phyloP scores from a whole-genome alignment of 2,329 filamentous ascomycete genomes.

The Aspergillus sp. region DNA sequence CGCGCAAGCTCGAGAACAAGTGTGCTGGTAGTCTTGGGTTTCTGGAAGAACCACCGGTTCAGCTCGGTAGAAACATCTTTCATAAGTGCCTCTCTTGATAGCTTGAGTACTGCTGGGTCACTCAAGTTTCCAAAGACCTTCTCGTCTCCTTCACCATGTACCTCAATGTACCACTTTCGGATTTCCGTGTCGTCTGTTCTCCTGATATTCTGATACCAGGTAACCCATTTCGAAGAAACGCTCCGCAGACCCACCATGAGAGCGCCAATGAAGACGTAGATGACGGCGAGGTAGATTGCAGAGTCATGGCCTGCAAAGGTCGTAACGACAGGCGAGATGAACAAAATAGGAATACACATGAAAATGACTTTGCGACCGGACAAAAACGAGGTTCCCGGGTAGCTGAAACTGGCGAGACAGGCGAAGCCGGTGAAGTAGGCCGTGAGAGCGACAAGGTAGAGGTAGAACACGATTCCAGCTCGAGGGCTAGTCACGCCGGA shows the following conservation, averaged over 20 bases:
- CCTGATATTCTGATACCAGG: constrained; percentile 54
- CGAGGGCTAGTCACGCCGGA: constrained; percentile 49
- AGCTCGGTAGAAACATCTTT: constrained; percentile 52
- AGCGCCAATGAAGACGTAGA: constrained; percentile 58
- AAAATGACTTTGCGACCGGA: constrained; percentile 64
- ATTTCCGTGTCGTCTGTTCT: constrained; percentile 45
- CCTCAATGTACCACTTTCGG: constrained; percentile 44
- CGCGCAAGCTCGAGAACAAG: constrained; percentile 56
- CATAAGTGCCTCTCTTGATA: constrained; percentile 53
- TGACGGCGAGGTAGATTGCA: constrained; percentile 59
- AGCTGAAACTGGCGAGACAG: constrained; percentile 57
- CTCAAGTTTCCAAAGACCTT: constrained; percentile 52
- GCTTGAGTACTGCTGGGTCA: constrained; percentile 54
- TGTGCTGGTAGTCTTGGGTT: constrained; percentile 45
- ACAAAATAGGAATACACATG: constrained; percentile 59
- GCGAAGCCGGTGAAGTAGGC: constrained; percentile 64
- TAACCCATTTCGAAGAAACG: constrained; percentile 62
- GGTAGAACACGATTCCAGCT: constrained; percentile 61
- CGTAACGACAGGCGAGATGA: constrained; percentile 62
- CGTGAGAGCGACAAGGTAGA: constrained; percentile 63
- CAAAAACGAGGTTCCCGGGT: constrained; percentile 58
- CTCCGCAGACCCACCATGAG: constrained; percentile 59
- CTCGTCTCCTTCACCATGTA: constrained; percentile 37
- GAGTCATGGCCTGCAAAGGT: constrained; percentile 59
- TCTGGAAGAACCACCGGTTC: constrained; percentile 49